Conservation (phyloP, 208 protist species). For the Trypanosomatidae sp. region DNA sequence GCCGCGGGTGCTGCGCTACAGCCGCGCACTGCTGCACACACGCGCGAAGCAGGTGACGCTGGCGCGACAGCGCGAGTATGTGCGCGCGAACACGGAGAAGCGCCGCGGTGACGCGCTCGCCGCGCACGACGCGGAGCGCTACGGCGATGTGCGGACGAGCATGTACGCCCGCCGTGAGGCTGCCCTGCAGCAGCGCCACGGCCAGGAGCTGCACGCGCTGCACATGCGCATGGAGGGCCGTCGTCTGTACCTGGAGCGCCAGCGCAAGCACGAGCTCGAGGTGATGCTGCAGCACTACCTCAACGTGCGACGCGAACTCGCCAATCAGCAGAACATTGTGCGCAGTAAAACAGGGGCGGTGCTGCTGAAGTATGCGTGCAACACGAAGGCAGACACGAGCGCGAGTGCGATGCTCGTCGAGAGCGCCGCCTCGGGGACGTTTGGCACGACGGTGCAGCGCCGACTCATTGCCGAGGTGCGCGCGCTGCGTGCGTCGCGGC, state of each 20-base stretch:
- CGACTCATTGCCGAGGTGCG: conserved; percentile 21
- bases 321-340: conserved; percentile 82
- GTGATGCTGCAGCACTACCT: conserved; percentile 81
- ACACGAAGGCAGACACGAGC: conserved; percentile 65
- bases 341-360: conserved; percentile 73
- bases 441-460: conserved; percentile 52
- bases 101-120: conserved; percentile 63
- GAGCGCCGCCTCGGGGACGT: conserved; percentile 59
- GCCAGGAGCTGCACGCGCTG: conserved; percentile 75
- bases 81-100: conserved; percentile 66
- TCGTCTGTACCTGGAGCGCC: conserved; percentile 50
- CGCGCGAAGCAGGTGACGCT: conserved; percentile 75
- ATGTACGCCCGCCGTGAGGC: conserved; percentile 53
- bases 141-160: conserved; percentile 30
- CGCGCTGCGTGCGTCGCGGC: no score
- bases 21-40: conserved; percentile 58
- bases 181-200: conserved; percentile 46
- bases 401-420: conserved; percentile 56
- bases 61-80: conserved; percentile 82
- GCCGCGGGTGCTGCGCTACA: conserved; percentile 47
- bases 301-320: conserved; percentile 69
- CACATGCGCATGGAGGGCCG: conserved; percentile 57
- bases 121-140: conserved; percentile 47
- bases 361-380: conserved; percentile 79
- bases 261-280: conserved; percentile 77